Base-by-base conservation (phyloP, 495 filamentous ascomycete species). In the Lophium mytilinum region DNA sequence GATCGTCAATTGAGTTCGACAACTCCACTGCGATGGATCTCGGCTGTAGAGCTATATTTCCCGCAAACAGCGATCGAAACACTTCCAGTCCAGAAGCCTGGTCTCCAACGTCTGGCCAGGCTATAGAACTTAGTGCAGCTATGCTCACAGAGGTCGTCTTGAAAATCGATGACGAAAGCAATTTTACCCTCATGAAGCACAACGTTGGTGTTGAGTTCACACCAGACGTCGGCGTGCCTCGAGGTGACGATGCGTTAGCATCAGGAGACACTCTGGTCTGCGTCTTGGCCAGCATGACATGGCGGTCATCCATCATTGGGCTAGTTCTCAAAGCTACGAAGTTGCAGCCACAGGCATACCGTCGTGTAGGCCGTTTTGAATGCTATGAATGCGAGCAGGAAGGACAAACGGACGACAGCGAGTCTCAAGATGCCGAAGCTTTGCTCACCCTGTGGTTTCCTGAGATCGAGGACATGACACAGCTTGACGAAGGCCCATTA, bases 1-100 rank as follows among this genome's bases (percentile, higher is more conserved):
- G 61, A 17, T 63, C 61, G 1, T 56, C 61, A 4, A 58, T 63
- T 43, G 59, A 48, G 41, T 63, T 63, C 49, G 61, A 63, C 52
- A 60, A 63, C 24, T 52, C 56, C 6, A 58, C 43, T 17, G 61
- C 61, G 4, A 63, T 63, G 61, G 61, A 63, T 30, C 33, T 63
- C 1, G 61, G 56, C 1, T 63, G 61, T 39, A 63, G 37, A 1
- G 56, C 52, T n/a, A 52, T 52, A 1, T 63, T 63, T 37, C 52
- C 56, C 10, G 39, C 56, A 14, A 45, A 63, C 42, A 17, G 56
- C 11, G 56, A 35, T 1, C 52, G 52, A 14, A 21, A 40, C 15
- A 24, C 18, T 30, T 18, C 8, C 21, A 24, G 45, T 6, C 33
- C 21, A 8, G 37, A 12, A 15, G 21, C 46, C 10, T 63, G 61